Percentiles rank a stretch among this genome's conserved stretches.
Evolutionary conservation across 2,329 filamentous ascomycete species (phyloP).

Genomic region (Epichloe baconii): DNA sequence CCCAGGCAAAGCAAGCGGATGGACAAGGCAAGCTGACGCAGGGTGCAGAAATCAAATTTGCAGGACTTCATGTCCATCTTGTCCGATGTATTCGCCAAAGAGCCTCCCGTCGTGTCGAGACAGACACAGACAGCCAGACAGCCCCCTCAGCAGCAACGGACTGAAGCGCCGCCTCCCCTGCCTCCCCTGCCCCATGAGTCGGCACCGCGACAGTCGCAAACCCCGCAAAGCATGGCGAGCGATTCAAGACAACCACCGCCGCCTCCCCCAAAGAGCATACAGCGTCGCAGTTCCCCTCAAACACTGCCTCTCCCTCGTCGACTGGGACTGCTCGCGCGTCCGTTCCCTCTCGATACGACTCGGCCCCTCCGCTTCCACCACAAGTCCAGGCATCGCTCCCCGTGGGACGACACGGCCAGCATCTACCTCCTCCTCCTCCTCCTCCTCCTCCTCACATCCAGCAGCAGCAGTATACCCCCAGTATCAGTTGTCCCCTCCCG

Average conservation of each 20-base stretch:
- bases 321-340: constrained; percentile 6
- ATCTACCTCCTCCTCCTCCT: constrained; percentile 9
- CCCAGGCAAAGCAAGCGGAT: constrained; percentile 2
- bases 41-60: constrained; percentile 60
- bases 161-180: constrained; percentile 50
- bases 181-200: constrained; percentile 60
- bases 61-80: constrained; percentile 73
- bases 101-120: constrained; percentile 77
- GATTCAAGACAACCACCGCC: constrained; percentile 35
- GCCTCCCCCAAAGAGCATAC: constrained; percentile 31
- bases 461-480: constrained; percentile 5
- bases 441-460: constrained; percentile 8
- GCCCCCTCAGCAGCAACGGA: constrained; percentile 18
- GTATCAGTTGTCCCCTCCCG: neutral
- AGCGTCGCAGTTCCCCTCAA: constrained; percentile 10
- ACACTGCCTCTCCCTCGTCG: constrained; percentile 15
- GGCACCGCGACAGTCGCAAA: constrained; percentile 26
- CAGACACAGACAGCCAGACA: constrained; percentile 31
- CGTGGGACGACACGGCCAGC: constrained; percentile 3
- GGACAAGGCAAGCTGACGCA: neutral
- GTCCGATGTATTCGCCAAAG: constrained; percentile 80
- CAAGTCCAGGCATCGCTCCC: constrained; percentile 11
- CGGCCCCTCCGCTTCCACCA: constrained; percentile 31
- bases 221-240: constrained; percentile 17
- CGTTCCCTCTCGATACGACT: constrained; percentile 31